These are phyloP conservation scores for Suhomyces kilbournensis DNA, from an alignment of 805 yeast genomes.

Conservation along the genomic window DNA sequence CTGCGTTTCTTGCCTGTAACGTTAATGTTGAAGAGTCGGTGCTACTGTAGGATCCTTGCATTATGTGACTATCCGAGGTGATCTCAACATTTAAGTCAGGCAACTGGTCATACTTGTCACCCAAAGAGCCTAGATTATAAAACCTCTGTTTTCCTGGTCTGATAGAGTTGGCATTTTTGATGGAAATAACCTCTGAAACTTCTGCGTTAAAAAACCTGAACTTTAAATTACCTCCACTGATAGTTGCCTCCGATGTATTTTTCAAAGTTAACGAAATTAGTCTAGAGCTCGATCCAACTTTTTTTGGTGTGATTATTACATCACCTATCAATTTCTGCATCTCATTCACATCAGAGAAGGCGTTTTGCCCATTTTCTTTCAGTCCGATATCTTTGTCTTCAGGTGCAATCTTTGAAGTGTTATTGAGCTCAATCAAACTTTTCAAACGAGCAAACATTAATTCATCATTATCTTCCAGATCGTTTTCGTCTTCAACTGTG, in stretches of 20 bases:
- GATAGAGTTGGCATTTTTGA: constrained; percentile 24
- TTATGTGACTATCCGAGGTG: constrained; percentile 13
- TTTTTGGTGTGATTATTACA: constrained; percentile 15
- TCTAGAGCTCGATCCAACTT: constrained; percentile 14
- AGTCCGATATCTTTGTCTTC: neutral
- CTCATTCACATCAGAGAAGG: neutral
- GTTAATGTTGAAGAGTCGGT: constrained; percentile 4
- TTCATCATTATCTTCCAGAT: constrained; percentile 15
- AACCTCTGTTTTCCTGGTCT: constrained; percentile 24
- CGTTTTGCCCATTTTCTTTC: neutral
- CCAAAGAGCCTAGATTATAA: constrained; percentile 23
- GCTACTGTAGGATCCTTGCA: constrained; percentile 13
- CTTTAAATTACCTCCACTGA: constrained; percentile 27
- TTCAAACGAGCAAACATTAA: constrained; percentile 22
- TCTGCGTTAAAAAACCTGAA: constrained; percentile 23
- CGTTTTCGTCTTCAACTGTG: constrained; percentile 7
- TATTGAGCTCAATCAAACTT: constrained; percentile 12
- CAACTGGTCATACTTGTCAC: constrained; percentile 12
- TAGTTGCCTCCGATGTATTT: constrained; percentile 19
- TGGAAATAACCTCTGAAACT: constrained; percentile 14
- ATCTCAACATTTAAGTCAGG: constrained; percentile 20
- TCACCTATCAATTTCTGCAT: neutral
- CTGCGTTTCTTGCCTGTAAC: neutral
- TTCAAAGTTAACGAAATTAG: constrained; percentile 22
- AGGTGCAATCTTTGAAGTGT: neutral